Percentiles rank a stretch among this genome's conserved stretches.
Conservation (phyloP, 2,329 filamentous ascomycete species). For the Clarireedia homoeocarpa region DNA sequence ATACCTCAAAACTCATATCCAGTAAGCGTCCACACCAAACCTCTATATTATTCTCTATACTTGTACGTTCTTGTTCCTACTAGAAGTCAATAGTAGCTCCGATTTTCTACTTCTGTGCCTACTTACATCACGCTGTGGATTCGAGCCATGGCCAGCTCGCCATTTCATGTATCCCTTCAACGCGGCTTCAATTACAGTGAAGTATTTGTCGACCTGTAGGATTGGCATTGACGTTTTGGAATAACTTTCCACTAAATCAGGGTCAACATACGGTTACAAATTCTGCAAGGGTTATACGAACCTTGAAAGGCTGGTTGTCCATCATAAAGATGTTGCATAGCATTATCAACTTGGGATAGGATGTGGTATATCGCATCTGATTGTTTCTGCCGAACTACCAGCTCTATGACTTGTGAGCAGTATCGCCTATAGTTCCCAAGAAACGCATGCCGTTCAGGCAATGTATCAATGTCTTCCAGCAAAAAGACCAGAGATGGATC, state of each 20-base stretch:
- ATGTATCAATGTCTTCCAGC: slow-evolving; percentile 87
- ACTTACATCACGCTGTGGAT: slow-evolving; percentile 37
- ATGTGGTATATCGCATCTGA: slow-evolving; percentile 84
- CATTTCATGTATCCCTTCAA: slow-evolving; percentile 85
- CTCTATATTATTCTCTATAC: slow-evolving; percentile 58
- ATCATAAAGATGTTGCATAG: slow-evolving; percentile 69
- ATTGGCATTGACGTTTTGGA: slow-evolving; percentile 64
- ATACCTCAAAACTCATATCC: slow-evolving; percentile 56
- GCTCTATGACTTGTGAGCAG: slow-evolving; percentile 79
- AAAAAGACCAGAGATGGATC: slow-evolving; percentile 76
- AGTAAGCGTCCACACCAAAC: slow-evolving; percentile 67
- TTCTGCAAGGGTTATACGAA: slow-evolving; percentile 34
- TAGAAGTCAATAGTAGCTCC: slow-evolving; percentile 9
- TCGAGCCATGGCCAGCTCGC: slow-evolving; percentile 45
- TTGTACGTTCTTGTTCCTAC: slow-evolving; percentile 41
- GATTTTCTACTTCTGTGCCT: slow-evolving; percentile 9
- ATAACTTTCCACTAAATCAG: slow-evolving; percentile 43
- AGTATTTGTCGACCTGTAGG: slow-evolving; percentile 78
- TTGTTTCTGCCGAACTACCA: slow-evolving; percentile 72
- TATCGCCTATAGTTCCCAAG: slow-evolving; percentile 92
- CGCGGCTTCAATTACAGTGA: slow-evolving; percentile 80
- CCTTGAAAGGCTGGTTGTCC: slow-evolving; percentile 57
- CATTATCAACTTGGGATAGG: slow-evolving; percentile 66
- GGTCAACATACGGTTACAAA: slow-evolving; percentile 11
- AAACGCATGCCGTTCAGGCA: slow-evolving; percentile 90